Evolutionary conservation across 768 basidiomycete genomes (phyloP).

Genomic region (Termitomyces sp.): DNA sequence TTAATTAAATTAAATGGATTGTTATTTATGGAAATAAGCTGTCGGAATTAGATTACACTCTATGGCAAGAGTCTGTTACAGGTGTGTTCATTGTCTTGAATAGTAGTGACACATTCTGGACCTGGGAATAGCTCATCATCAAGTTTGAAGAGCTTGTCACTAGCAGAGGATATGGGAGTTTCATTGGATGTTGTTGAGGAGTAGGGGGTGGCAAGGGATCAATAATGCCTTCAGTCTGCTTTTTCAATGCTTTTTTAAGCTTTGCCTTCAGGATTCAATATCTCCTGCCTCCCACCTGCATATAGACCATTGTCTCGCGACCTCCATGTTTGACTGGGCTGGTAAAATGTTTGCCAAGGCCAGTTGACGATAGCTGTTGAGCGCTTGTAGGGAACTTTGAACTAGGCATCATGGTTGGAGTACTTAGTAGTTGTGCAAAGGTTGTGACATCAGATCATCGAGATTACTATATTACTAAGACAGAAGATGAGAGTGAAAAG

Average conservation of each 20-base stretch:
- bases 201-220: no score
- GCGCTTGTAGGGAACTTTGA: neutral
- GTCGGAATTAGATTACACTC: no score
- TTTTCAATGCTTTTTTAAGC: neutral
- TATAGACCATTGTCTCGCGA: constrained; percentile 2
- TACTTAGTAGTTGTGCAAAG: neutral
- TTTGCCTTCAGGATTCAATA: neutral
- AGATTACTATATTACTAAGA: neutral
- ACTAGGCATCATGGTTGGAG: neutral
- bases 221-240: neutral
- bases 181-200: no score
- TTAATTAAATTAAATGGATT: no score
- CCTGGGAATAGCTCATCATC: no score
- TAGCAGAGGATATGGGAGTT: no score
- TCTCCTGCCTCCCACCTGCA: neutral
- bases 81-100: no score
- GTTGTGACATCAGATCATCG: constrained; percentile 2
- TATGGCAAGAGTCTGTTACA: no score
- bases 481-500: neutral
- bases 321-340: constrained; percentile 3
- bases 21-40: no score
- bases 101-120: no score
- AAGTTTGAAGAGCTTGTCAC: no score
- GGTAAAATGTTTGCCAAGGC: neutral
- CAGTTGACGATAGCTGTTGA: neutral